These are phyloP conservation scores for Beta corolliflora DNA, from an alignment of 179 eudicot genomes.

Conservation along the genomic window DNA sequence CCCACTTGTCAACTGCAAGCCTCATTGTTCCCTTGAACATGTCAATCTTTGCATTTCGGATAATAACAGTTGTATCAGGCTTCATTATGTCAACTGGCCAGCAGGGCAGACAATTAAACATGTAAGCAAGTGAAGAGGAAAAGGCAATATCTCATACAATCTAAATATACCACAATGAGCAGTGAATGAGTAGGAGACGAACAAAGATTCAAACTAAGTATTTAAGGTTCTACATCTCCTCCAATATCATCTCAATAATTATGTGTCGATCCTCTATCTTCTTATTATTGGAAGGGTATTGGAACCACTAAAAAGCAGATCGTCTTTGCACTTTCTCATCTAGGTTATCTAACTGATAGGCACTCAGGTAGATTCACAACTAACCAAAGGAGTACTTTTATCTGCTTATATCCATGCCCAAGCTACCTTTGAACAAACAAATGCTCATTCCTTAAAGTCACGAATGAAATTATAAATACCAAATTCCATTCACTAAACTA, in stretches of 20 bases:
- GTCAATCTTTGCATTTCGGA: slow-evolving; percentile 49
- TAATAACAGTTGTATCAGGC: slow-evolving; percentile 43
- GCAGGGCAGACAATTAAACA: slow-evolving; percentile 7
- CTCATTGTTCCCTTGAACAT: slow-evolving; percentile 52
- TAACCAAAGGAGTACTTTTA: neutral
- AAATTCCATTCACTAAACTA: neutral
- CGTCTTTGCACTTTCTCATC: neutral
- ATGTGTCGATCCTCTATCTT: neutral
- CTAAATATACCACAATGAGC: neutral
- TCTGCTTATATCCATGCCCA: neutral
- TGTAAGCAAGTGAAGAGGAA: slow-evolving; percentile 6
- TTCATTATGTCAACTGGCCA: slow-evolving; percentile 44
- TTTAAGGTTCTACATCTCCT: neutral
- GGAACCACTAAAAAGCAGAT: neutral
- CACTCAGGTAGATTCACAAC: neutral
- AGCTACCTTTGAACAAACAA: neutral
- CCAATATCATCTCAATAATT: neutral
- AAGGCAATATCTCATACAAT: neutral
- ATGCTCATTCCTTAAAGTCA: neutral
- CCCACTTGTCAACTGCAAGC: slow-evolving; percentile 54
- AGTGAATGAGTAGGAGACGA: neutral
- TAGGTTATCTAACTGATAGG: neutral
- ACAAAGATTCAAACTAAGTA: neutral
- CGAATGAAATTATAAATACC: neutral
- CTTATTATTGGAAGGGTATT: neutral